phyloP scores from a whole-genome alignment of 441 rosid species.

The Geranium incanum region DNA sequence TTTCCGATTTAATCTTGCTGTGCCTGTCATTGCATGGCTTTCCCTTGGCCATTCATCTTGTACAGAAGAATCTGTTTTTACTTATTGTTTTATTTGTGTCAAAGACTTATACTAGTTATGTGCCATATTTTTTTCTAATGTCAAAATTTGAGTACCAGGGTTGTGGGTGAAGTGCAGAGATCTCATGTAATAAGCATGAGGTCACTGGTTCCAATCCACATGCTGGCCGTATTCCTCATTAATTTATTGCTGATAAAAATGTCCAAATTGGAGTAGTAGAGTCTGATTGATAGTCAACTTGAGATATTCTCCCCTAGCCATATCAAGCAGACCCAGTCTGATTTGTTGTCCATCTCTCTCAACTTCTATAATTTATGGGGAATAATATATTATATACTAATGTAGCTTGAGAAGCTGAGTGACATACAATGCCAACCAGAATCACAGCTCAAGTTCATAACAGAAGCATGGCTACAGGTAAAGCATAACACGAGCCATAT shows the following conservation, averaged over 20 bases:
- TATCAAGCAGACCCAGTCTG: not conserved
- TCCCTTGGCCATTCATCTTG: not conserved
- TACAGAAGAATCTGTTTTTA: too few species aligned
- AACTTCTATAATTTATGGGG: conserved; percentile 13
- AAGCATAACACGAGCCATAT: conserved; percentile 7
- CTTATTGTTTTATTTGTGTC: too few species aligned
- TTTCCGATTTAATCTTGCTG: not conserved
- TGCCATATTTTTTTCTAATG: not conserved
- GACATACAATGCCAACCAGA: conserved; percentile 73
- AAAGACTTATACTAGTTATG: too few species aligned
- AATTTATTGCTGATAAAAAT: too few species aligned
- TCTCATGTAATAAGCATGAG: too few species aligned
- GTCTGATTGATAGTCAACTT: not conserved
- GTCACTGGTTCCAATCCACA: too few species aligned
- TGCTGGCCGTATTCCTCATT: too few species aligned
- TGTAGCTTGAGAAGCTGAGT: conserved; percentile 65
- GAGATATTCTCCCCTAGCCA: not conserved
- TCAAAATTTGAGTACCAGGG: too few species aligned
- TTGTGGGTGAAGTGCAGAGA: too few species aligned
- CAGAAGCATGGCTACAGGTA: conserved; percentile 82
- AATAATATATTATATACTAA: not conserved
- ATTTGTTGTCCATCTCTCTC: not conserved
- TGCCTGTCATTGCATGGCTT: not conserved
- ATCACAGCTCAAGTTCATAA: conserved; percentile 69
- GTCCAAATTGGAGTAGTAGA: not conserved